Base-by-base conservation (phyloP, 176 grass and related monocot species). In the Alopecurus myosuroides region DNA sequence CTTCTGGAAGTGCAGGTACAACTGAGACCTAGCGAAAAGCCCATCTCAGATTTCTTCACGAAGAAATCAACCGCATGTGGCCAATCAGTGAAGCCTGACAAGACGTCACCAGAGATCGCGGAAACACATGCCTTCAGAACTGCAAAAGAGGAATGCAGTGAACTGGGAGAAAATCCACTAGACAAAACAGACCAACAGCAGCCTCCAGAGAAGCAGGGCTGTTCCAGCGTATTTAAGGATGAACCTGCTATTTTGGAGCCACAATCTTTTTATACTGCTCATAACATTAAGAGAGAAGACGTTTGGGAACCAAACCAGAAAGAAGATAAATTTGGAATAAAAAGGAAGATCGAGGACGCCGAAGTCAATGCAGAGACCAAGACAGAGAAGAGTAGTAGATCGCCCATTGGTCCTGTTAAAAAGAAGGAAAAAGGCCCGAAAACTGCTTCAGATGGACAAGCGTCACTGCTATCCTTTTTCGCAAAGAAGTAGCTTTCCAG, bases 401-500 rank as follows among this genome's bases (percentile, higher is more conserved):
- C n/a, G 34, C 28, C 29, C 26, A 35, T 44, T 26, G 40, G 3
- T 25, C 60, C 65, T 42, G 45, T 48, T 81, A 98, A 85, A 80
- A 88, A 86, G 82, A 93, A 90, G 75, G 76, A 46, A 78, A n/a
- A 83, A 23, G 74, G 14, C 10, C 28, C 70, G 30, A 93, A 95
- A 77, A 49, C 75, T 61, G 51, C 50, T 49, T 79, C 74, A 30
- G 87, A 90, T 57, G 82, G 87, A 39, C 95, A 98, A 84, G 25
- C 81, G 28, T 98, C 95, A 14, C 80, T 98, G 79, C 77, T 95
- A 80, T 90, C 91, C 1, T 98, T 90, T 90, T 95, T 95, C 88
- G 77, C 79, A 6, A 98, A 77, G 76, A 87, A 90, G 46, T 88
- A 93, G 80, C 15, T 80, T 37, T n/a, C 46, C 42, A 51, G 8